Conservation (phyloP, 1,284 basidiomycete genomes). For the Melampsora americana region DNA sequence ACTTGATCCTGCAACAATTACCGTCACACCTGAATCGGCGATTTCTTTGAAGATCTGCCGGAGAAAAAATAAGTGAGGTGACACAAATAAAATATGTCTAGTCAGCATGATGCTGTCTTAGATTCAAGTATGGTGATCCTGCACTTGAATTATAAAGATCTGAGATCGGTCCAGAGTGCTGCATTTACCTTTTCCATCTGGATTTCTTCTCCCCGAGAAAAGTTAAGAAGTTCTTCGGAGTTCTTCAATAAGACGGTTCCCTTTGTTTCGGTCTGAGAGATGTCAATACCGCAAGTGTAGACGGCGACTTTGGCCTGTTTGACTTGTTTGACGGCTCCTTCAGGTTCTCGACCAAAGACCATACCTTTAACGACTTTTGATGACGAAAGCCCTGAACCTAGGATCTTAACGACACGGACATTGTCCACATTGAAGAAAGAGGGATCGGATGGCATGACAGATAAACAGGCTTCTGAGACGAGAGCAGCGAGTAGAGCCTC, state of each 20-base stretch:
- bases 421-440: conserved; percentile 97
- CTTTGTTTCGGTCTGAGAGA: conserved; percentile 97
- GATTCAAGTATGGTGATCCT: background rate
- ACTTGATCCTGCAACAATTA: conserved; percentile 86
- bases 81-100: background rate
- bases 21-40: conserved; percentile 87
- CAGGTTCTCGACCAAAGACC: conserved; percentile 95
- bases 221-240: conserved; percentile 94
- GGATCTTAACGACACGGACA: conserved; percentile 96
- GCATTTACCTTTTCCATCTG: conserved; percentile 78
- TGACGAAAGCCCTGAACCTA: conserved; percentile 79
- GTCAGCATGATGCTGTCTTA: background rate
- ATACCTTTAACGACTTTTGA: conserved; percentile 93
- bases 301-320: conserved; percentile 84
- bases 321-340: conserved; percentile 79
- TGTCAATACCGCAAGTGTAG: conserved; percentile 86
- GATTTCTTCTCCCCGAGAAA: conserved; percentile 90
- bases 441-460: conserved; percentile 77
- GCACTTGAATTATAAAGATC: background rate
- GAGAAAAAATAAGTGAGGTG: background rate
- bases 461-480: conserved; percentile 85
- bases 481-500: conserved; percentile 79
- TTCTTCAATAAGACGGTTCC: conserved; percentile 95
- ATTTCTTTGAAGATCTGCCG: conserved; percentile 90
- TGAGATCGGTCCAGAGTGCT: background rate